These are phyloP conservation scores for Diaporthe humulicola DNA, from an alignment of 2,329 filamentous ascomycete genomes.

Conservation along the genomic window DNA sequence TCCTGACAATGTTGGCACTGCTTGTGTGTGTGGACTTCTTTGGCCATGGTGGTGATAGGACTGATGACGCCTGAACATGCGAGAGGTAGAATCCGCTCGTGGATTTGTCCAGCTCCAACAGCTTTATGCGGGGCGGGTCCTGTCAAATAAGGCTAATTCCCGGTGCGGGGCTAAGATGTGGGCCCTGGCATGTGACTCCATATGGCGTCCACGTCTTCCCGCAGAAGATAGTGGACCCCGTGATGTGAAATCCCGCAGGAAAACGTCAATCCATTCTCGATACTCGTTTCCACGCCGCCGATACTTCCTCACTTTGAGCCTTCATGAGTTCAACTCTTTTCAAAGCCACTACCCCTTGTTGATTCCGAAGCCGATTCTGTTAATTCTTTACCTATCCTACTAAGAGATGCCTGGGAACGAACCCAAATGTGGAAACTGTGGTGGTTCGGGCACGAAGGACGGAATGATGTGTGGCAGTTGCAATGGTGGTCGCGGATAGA, in stretches of 20 bases:
- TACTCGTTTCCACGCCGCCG: neutral
- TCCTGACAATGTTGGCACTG: neutral
- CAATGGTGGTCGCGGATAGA: neutral
- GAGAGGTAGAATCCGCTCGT: neutral
- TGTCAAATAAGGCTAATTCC: neutral
- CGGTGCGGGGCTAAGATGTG: neutral
- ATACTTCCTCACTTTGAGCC: neutral
- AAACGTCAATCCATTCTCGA: neutral
- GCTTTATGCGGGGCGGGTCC: neutral
- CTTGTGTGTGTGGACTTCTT: neutral
- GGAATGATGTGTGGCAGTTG: neutral
- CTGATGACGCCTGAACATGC: neutral
- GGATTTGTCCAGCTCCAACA: neutral
- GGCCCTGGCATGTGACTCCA: neutral
- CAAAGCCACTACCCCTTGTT: neutral
- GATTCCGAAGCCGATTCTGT: neutral
- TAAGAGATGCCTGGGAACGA: neutral
- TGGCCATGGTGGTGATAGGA: neutral
- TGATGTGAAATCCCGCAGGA: neutral
- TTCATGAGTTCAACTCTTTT: neutral
- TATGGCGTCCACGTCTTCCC: too few species aligned
- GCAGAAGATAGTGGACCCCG: neutral
- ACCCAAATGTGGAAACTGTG: neutral
- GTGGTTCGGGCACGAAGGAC: neutral
- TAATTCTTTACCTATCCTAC: neutral